phyloP scores from a whole-genome alignment of 2,329 filamentous ascomycete genomes.

The Lasiodiplodia sp. region DNA sequence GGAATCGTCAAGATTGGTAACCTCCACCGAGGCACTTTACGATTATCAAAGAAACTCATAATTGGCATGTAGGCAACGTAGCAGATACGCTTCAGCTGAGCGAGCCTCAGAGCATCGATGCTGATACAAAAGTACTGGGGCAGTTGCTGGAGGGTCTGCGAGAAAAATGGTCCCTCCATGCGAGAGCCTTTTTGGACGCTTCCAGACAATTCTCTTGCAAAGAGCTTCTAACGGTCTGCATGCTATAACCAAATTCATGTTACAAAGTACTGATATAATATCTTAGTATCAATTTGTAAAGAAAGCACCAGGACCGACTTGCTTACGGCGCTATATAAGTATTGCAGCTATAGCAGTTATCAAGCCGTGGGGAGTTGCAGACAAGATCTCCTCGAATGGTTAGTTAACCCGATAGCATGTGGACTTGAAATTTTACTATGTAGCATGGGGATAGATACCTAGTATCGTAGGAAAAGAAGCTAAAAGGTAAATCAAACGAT shows the following conservation, averaged over 20 bases:
- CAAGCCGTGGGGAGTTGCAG: neutral
- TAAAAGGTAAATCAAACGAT: too few relatives aligned
- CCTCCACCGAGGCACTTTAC: neutral
- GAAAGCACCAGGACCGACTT: neutral
- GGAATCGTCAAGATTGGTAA: neutral
- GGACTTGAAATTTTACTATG: too few relatives aligned
- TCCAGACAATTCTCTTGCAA: neutral
- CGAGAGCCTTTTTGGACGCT: neutral
- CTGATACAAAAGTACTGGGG: neutral
- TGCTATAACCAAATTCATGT: neutral
- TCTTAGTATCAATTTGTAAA: neutral
- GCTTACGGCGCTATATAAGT: neutral
- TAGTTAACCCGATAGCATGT: too few relatives aligned
- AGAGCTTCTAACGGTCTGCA: neutral
- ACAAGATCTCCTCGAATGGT: neutral
- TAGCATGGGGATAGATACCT: too few relatives aligned
- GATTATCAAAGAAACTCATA: neutral
- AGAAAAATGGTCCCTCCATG: neutral
- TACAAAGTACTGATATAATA: neutral
- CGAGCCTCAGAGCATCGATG: neutral
- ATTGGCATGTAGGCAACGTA: neutral
- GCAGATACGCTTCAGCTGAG: neutral
- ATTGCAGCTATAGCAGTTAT: neutral
- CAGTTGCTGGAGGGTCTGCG: neutral
- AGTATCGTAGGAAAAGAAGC: too few relatives aligned